Conservation (phyloP, 2,329 filamentous ascomycete species). For the Raffaelea arxii region DNA sequence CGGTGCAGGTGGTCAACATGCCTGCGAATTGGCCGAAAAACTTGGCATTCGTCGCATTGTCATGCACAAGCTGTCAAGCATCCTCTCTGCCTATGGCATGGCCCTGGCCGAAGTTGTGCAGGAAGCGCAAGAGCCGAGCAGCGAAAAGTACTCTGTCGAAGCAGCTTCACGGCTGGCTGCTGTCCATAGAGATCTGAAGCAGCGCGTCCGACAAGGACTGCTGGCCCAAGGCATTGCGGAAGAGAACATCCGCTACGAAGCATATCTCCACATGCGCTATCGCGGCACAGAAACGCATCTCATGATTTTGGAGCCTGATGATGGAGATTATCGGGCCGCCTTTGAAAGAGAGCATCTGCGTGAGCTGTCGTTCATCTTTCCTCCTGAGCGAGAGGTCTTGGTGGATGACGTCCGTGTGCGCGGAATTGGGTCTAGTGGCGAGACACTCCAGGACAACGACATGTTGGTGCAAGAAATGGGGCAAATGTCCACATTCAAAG, state of each 20-base stretch:
- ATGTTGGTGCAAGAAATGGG: conserved; percentile 71
- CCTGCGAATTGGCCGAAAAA: conserved; percentile 58
- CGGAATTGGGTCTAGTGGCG: conserved; percentile 81
- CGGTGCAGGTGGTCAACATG: conserved; percentile 63
- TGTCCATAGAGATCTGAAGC: not conserved
- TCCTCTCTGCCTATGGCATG: conserved; percentile 54
- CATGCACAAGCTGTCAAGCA: conserved; percentile 59
- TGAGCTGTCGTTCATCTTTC: conserved; percentile 82
- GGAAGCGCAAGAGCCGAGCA: conserved; percentile 21
- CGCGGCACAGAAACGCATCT: conserved; percentile 81
- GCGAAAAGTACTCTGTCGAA: not conserved
- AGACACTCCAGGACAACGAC: conserved; percentile 68
- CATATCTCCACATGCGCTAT: conserved; percentile 90
- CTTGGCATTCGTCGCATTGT: conserved; percentile 60
- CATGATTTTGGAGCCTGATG: conserved; percentile 70
- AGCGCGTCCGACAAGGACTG: conserved; percentile 49
- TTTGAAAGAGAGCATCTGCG: conserved; percentile 82
- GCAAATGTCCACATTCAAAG: conserved; percentile 47
- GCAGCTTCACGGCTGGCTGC: not conserved
- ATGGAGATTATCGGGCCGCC: conserved; percentile 65
- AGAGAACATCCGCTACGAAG: conserved; percentile 70
- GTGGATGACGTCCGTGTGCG: conserved; percentile 82
- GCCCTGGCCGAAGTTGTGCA: conserved; percentile 25
- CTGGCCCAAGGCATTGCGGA: conserved; percentile 69
- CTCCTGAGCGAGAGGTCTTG: conserved; percentile 76